These are phyloP conservation scores for Mucor saturninus DNA, from an alignment of 371 early-diverging fungal genomes.

Conservation along the genomic window DNA sequence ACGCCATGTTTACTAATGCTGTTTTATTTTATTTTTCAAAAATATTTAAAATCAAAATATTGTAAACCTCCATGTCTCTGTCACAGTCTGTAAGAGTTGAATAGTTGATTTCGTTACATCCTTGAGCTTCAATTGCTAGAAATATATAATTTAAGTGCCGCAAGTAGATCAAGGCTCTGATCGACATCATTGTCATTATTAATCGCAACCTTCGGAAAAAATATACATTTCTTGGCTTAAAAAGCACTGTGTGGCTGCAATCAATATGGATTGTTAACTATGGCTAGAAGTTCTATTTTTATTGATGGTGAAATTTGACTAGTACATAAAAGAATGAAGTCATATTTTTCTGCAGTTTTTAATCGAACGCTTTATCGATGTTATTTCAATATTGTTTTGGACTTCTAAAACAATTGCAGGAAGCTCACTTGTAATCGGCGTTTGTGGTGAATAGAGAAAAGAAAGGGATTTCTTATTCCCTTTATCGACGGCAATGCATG, in stretches of 20 bases:
- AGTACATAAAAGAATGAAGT: conserved; percentile 22
- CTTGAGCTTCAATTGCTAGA: conserved; percentile 20
- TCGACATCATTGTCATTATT: conserved; percentile 13
- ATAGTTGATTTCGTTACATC: conserved; percentile 18
- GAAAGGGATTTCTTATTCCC: conserved; percentile 7
- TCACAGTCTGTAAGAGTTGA: conserved; percentile 15
- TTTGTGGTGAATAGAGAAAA: conserved; percentile 7
- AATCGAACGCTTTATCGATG: conserved; percentile 16
- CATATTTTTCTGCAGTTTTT: conserved; percentile 6
- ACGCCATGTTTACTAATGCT: neutral
- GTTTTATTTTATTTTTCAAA: neutral
- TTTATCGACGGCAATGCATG: conserved; percentile 6
- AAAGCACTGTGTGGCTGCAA: conserved; percentile 11
- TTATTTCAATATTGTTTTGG: conserved; percentile 15
- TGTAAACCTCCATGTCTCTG: neutral
- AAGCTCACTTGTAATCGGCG: conserved; percentile 9
- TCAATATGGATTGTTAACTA: neutral
- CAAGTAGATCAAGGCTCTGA: conserved; percentile 17
- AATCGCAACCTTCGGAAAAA: conserved; percentile 15
- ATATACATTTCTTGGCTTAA: conserved; percentile 17
- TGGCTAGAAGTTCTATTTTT: conserved; percentile 14
- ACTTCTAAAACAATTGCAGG: conserved; percentile 20
- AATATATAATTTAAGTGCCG: conserved; percentile 17
- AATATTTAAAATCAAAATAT: neutral
- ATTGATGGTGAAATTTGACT: conserved; percentile 16